Evolutionary conservation across 148 eudicot species (phyloP), one percentile per base, ranked within the genome.

Genomic region (Tetragonia tetragonoides): DNA sequence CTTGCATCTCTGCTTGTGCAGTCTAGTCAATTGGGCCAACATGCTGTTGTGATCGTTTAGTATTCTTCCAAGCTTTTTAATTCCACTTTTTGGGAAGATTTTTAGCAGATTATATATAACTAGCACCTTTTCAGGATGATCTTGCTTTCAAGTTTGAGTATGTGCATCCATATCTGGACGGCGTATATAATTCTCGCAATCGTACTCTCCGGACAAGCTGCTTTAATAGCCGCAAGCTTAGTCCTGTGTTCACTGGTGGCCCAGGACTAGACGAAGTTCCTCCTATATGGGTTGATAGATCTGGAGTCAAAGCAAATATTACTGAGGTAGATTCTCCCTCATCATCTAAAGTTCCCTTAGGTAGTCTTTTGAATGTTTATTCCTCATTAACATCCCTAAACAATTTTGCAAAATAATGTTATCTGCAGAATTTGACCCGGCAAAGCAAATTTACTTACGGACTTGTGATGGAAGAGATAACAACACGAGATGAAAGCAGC

Each of bases 221-320:
- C 89, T 96, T 96, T 80, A 96, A 96, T 79, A 91, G 98, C 89
- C 87, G 97, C 81, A 95, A 92, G 86, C 67, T 92, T 77, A 92
- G 98, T 75, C 98, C 98, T 53, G 96, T 95, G 73, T 95, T 95
- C 82, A 95, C 98, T 3, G 97, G 98, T 44, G 98, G 97, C 76
- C 96, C 98, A 61, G 97, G 98, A 80, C 83, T 89, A 66, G 98
- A 95, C 28, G 98, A 95, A 88, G 97, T 95, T 38, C 98, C 98
- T 69, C 96, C 98, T 28, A 92, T 95, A 18, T 92, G 95, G 98
- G 97, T 92, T 76, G 98, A 95, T 81, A 87, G 98, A 73, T 85
- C 91, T 82, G 98, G 97, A 66, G 71, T 88, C 60, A 92, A 95
- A 80, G 93, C 94, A 73, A 95, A 88, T 75, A 86, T 95, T 77